A percentile compares a stretch with the other conserved stretches of the same genome.
These are phyloP conservation scores for Penicillium bovifimosum DNA, from an alignment of 495 filamentous ascomycete genomes.

Conservation along the genomic window DNA sequence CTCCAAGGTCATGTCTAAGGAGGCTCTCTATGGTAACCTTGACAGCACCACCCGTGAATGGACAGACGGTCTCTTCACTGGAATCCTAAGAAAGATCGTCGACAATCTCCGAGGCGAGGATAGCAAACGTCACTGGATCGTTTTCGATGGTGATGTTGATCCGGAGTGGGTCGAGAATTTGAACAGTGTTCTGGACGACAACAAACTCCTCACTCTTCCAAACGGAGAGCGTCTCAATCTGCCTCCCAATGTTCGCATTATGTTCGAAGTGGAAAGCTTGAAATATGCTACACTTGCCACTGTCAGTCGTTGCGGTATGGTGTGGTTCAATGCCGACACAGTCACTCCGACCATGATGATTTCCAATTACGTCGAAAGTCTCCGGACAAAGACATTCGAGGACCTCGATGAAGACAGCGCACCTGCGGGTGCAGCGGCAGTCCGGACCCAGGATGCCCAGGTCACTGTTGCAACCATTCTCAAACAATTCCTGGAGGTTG, in stretches of 20 bases:
- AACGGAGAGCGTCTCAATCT: constrained; percentile 96
- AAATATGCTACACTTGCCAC: constrained; percentile 97
- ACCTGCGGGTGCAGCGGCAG: constrained; percentile 71
- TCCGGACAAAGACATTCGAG: constrained; percentile 78
- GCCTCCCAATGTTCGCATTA: constrained; percentile 91
- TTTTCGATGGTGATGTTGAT: constrained; percentile 98
- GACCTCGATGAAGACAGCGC: constrained; percentile 89
- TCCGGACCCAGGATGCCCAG: constrained; percentile 71
- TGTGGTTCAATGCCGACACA: constrained; percentile 98
- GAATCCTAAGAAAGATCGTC: constrained; percentile 95
- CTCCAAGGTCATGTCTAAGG: constrained; percentile 99
- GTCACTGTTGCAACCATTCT: constrained; percentile 71
- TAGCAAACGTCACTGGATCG: constrained; percentile 95
- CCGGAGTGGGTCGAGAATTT: constrained; percentile 99
- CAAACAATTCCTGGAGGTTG: constrained; percentile 64
- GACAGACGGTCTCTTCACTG: constrained; percentile 97
- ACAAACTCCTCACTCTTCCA: constrained; percentile 91
- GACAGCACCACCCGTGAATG: constrained; percentile 97
- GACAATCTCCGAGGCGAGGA: constrained; percentile 98
- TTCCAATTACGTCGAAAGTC: constrained; percentile 76
- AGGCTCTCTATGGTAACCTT: constrained; percentile 87
- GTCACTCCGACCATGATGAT: constrained; percentile 92
- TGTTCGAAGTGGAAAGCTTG: constrained; percentile 99
- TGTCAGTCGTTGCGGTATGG: constrained; percentile 98
- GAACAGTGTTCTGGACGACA: constrained; percentile 98